Evolutionary conservation across 768 basidiomycete species (phyloP).

Genomic region (Agaricus subrufescens): DNA sequence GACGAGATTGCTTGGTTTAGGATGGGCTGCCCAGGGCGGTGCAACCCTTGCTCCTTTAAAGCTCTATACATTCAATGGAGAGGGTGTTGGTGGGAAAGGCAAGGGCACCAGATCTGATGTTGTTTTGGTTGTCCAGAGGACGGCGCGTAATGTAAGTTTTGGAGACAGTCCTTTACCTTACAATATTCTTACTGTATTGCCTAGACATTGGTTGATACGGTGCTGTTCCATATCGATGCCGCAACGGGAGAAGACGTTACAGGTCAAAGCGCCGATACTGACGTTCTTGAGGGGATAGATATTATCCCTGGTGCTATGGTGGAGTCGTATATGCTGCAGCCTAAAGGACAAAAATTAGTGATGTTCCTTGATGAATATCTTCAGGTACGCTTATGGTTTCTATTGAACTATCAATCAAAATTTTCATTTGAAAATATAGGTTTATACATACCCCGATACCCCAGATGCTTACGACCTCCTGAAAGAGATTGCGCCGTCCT

Average conservation of each 20-base stretch:
- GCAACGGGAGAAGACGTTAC: constrained; percentile 66
- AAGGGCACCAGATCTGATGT: constrained; percentile 53
- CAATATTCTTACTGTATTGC: not conserved
- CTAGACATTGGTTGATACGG: constrained; percentile 63
- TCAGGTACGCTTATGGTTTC: constrained; percentile 40
- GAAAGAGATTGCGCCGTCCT: constrained; percentile 31
- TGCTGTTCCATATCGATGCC: constrained; percentile 73
- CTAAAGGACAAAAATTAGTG: constrained; percentile 39
- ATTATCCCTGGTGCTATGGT: constrained; percentile 54
- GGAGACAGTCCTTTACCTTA: not conserved
- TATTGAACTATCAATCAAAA: not conserved
- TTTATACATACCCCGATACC: constrained; percentile 66
- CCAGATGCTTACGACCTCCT: constrained; percentile 39
- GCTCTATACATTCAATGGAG: constrained; percentile 48
- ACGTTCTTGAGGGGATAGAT: constrained; percentile 53
- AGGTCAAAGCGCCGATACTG: constrained; percentile 24
- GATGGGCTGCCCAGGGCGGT: constrained; percentile 56
- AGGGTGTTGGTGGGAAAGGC: constrained; percentile 35
- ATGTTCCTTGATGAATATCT: constrained; percentile 72
- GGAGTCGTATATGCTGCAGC: constrained; percentile 53
- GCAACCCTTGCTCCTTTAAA: constrained; percentile 55
- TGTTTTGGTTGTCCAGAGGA: constrained; percentile 57
- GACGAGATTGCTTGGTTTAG: constrained; percentile 73
- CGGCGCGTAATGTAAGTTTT: constrained; percentile 54
- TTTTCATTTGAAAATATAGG: constrained; percentile 26